Evolutionary conservation across 2,329 filamentous ascomycete genomes (phyloP).

Genomic region (Cladophialophora psammophila): DNA sequence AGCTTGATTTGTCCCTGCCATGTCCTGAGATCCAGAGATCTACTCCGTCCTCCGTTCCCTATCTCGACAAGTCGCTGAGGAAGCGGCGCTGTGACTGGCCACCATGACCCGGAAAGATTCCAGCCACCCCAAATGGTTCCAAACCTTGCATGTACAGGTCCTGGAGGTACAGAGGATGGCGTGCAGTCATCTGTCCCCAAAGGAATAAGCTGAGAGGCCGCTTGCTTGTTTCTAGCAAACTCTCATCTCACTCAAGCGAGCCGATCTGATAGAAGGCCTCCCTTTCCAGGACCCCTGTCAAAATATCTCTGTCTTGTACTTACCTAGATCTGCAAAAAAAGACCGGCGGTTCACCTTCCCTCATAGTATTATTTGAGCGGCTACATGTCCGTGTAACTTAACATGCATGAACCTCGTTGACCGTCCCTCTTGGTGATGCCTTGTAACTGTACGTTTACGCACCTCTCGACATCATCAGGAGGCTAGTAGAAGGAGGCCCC

Average conservation of each 20-base stretch:
- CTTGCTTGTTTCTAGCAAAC: conserved; percentile 22
- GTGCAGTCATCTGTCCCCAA: conserved; percentile 15
- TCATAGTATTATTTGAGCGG: conserved; percentile 8
- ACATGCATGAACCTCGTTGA: conserved; percentile 21
- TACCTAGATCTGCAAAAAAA: not conserved
- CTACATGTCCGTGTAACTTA: conserved; percentile 20
- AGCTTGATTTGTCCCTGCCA: conserved; percentile 14
- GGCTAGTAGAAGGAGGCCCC: conserved; percentile 5
- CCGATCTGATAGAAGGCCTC: not conserved
- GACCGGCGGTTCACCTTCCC: not conserved
- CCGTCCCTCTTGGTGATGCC: conserved; percentile 27
- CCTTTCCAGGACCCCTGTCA: not conserved
- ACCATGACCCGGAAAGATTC: conserved; percentile 11
- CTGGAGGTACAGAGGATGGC: not conserved
- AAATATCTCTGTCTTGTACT: not conserved
- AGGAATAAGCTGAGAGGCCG: conserved; percentile 18
- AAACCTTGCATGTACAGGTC: conserved; percentile 21
- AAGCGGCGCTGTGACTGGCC: conserved; percentile 13
- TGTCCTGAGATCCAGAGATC: conserved; percentile 34
- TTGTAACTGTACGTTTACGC: not conserved
- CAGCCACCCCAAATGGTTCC: conserved; percentile 25
- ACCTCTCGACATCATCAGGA: conserved; percentile 7
- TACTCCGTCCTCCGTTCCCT: conserved; percentile 18
- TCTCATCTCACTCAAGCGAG: conserved; percentile 23
- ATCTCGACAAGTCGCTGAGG: conserved; percentile 16